Evolutionary conservation across 2,329 filamentous ascomycete genomes (phyloP), one percentile per base, ranked within the genome.

Genomic region (Calonectria hawksworthii): DNA sequence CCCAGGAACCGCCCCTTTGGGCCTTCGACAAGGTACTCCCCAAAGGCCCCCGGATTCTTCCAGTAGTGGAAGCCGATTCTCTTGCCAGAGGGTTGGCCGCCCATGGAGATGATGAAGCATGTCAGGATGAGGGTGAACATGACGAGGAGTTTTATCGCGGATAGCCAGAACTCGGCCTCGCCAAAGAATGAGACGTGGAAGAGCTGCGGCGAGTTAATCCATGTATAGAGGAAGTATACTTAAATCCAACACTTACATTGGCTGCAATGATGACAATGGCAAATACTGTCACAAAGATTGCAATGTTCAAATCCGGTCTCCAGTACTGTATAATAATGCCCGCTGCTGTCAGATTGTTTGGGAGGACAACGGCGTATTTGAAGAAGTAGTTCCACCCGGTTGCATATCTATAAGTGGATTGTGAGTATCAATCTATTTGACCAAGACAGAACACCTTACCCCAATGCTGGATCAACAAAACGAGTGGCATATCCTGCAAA

Each of bases 351-450:
- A 97, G 87, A 83, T 98, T 94, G 82, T 97, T 97, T 1, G 95
- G 95, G 1, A 94, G 95, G 59, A 94, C 90, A 80, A 98, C 96
- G 83, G 96, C 94, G 83, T 97, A 97, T 92, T 96, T 90, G 85
- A 93, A 90, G 90, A 91, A 94, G 78, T 89, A 90, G 64, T 88
- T 89, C 72, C 9, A 41, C 11, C n/a, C 41, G n/a, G 32, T 36
- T 23, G 21, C 59, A 41, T 34, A 59, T 41, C 32, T 68, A 21
- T 32, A 51, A 65, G 36, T n/a, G n/a, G 41, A 56, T 38, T 44
- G 28, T 0, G 44, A n/a, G 44, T 34, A 30, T 87, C 88, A 85
- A 86, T 94, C 90, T 88, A 92, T 88, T 90, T 96, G 41, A 94
- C 94, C 16, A 96, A 89, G 14, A 9, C 14, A 47, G 14, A 18